phyloP scores from a whole-genome alignment of 108 stramenopile species.

The Mediolabrus comicus region DNA sequence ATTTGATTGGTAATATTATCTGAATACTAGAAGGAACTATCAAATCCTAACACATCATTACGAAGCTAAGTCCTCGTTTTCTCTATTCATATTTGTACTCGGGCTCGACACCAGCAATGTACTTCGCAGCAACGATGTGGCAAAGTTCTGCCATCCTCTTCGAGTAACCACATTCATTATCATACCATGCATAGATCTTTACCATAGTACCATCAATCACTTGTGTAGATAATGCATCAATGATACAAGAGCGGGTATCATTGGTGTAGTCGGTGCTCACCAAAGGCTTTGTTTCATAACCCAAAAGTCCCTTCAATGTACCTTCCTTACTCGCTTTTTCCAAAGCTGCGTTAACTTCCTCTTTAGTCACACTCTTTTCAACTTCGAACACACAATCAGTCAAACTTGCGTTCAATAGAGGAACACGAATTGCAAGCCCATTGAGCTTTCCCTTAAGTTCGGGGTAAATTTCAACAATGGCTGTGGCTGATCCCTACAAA shows the following conservation, averaged over 20 bases:
- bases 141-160: slow-evolving; percentile 91
- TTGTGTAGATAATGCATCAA: slow-evolving; percentile 90
- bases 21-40: too few relatives aligned
- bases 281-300: slow-evolving; percentile 83
- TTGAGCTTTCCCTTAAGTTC: slow-evolving; percentile 95
- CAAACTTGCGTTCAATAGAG: slow-evolving; percentile 84
- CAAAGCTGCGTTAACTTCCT: slow-evolving; percentile 88
- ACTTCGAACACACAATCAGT: slow-evolving; percentile 91
- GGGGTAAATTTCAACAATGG: slow-evolving; percentile 93
- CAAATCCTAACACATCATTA: neutral
- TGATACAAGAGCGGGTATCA: slow-evolving; percentile 80
- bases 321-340: slow-evolving; percentile 78
- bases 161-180: slow-evolving; percentile 92
- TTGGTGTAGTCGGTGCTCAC: slow-evolving; percentile 93
- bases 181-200: slow-evolving; percentile 95
- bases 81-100: slow-evolving; percentile 62
- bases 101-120: slow-evolving; percentile 67
- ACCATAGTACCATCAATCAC: slow-evolving; percentile 93
- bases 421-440: slow-evolving; percentile 92
- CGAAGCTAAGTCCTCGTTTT: neutral
- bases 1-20: too few relatives aligned
- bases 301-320: slow-evolving; percentile 85
- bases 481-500: slow-evolving; percentile 75
- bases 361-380: slow-evolving; percentile 61
- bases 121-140: slow-evolving; percentile 70